Evolutionary conservation across 108 stramenopile species (phyloP), one percentile per base, ranked within the genome.

Genomic region (Pseudonitzschia multiseries): DNA sequence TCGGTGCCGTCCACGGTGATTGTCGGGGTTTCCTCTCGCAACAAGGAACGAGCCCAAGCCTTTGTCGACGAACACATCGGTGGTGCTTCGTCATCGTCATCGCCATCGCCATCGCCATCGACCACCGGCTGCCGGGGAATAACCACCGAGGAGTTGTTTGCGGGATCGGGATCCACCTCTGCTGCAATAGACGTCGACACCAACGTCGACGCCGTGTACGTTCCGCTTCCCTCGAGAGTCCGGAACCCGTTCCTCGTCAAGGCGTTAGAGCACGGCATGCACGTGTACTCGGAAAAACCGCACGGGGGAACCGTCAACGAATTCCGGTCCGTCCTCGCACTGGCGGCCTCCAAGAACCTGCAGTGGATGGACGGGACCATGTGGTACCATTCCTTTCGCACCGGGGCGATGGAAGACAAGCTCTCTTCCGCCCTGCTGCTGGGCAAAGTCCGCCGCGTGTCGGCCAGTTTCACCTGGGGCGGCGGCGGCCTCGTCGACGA

Each of bases 361-460:
- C 57, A 59, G 29, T 59, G 27, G 27, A 59, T 59, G 57, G 57
- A 59, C 29, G 57, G 57, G 14, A 59, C 57, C 57, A 59, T 59
- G 57, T 59, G 57, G 57, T 59, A 59, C n/a, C 57, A 59, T 27
- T 22, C 57, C 27, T 9, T 26, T 14, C 57, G 57, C 27, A 59
- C 57, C 57, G 26, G 26, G 29, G 29, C 0, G 13, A 59, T 59
- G 57, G 57, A 59, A 14, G 24, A 0, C 10, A 8, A 14, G 26
- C 57, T 59, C 0, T 27, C 12, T 59, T 36, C 36, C 36, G 2
- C 36, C 4, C 36, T 6, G 18, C 13, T 10, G 5, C 57, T 59
- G 8, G 57, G 57, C 15, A 59, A 27, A 14, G 57, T 59, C 57
- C 57, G 29, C 14, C 57, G 57, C 15, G 57, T 59, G 24, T 27